These are phyloP conservation scores for Cystofilobasidium ferigula DNA, from an alignment of 768 basidiomycete species.

Conservation along the genomic window DNA sequence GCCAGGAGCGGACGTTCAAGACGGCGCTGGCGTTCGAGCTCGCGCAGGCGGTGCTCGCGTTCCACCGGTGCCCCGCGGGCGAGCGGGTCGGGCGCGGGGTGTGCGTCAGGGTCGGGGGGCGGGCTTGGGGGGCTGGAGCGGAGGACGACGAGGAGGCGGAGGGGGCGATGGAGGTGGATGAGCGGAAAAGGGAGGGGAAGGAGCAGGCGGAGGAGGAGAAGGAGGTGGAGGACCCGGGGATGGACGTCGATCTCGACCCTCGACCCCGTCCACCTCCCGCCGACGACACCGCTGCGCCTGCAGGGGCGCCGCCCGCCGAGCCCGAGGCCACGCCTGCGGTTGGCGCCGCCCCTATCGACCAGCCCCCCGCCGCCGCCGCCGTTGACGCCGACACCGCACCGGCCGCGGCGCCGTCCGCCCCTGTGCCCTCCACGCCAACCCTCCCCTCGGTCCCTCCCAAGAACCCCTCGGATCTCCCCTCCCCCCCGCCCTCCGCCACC, in stretches of 20 bases:
- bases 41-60: slow-evolving; percentile 70
- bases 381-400: no score
- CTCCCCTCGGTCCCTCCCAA: no score
- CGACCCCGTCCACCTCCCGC: no score
- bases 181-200: slow-evolving; percentile 3
- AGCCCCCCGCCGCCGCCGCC: no score
- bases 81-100: slow-evolving; percentile 56
- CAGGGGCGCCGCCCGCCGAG: slow-evolving; percentile 29
- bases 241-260: slow-evolving; percentile 37
- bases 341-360: no score
- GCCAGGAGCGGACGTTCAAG: slow-evolving; percentile 91
- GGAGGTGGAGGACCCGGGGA: background rate
- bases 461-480: no score
- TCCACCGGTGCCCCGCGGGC: no score
- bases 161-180: slow-evolving; percentile 36
- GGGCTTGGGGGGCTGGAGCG: background rate
- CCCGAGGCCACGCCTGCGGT: background rate
- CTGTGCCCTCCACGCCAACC: no score
- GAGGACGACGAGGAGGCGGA: slow-evolving; percentile 27
- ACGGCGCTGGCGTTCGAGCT: slow-evolving; percentile 69
- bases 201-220: background rate
- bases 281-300: no score
- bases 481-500: background rate
- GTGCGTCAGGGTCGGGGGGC: slow-evolving; percentile 41
- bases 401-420: no score